Conservation (phyloP, 345 rosid species). For the Eutrema heterophyllum region DNA sequence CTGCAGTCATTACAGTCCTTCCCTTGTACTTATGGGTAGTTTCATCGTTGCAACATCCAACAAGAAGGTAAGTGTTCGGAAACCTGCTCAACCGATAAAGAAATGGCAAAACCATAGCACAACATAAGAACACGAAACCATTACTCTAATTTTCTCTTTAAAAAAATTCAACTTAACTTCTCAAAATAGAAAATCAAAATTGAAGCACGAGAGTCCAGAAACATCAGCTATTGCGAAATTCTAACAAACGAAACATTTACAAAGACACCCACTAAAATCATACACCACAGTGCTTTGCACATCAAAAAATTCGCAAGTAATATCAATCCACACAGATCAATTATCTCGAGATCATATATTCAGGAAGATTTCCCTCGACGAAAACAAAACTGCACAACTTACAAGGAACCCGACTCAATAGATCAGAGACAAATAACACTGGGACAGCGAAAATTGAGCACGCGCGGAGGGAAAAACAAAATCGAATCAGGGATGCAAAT, state of each 20-base stretch:
- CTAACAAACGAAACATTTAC: not conserved
- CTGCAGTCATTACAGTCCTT: slow-evolving; percentile 83
- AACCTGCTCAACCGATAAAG: slow-evolving; percentile 44
- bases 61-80: slow-evolving; percentile 71
- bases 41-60: slow-evolving; percentile 92
- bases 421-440: slow-evolving; percentile 12
- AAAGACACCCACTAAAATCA: not conserved
- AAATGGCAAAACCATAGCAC: not conserved
- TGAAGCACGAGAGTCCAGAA: not conserved
- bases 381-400: not conserved
- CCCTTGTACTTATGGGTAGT: slow-evolving; percentile 81
- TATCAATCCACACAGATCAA: not conserved
- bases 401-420: not conserved
- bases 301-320: not conserved
- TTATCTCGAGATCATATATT: not conserved
- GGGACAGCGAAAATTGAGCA: not conserved
- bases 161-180: no score
- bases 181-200: not conserved
- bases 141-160: not conserved
- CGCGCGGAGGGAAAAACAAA: no score
- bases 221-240: slow-evolving; percentile 2
- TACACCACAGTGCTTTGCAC: not conserved
- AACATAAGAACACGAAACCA: not conserved
- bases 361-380: not conserved
- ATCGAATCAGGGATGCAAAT: not conserved